phyloP scores from a whole-genome alignment of 192 early-diverging fungal genomes.

The Anaeromyces robustus region DNA sequence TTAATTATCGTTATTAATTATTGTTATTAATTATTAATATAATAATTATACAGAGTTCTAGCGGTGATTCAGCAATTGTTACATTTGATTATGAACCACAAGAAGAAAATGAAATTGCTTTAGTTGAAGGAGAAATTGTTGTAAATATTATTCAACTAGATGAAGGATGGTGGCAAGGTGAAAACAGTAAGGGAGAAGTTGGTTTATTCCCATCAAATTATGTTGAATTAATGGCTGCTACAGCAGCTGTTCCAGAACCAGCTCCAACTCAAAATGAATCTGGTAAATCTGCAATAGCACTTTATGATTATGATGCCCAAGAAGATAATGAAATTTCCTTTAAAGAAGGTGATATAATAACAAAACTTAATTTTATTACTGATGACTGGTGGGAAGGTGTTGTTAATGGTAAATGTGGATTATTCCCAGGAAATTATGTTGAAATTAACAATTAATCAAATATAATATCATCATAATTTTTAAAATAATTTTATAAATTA shows the following conservation, averaged over 20 bases:
- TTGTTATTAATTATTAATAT: too few relatives aligned
- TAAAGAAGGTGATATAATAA: slow-evolving; percentile 52
- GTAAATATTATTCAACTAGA: not conserved
- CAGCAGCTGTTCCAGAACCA: not conserved
- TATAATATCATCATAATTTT: too few relatives aligned
- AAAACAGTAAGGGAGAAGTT: not conserved
- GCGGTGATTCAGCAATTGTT: not conserved
- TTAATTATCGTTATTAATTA: too few relatives aligned
- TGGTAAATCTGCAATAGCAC: not conserved
- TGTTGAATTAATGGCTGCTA: not conserved
- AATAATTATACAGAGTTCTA: not conserved
- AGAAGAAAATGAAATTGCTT: slow-evolving; percentile 1
- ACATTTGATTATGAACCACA: not conserved
- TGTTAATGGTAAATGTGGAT: slow-evolving; percentile 11
- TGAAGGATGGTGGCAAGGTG: slow-evolving; percentile 3
- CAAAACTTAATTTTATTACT: slow-evolving; percentile 59
- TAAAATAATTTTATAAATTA: too few relatives aligned
- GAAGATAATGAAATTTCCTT: slow-evolving; percentile 84
- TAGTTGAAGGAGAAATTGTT: not conserved
- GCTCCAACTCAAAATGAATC: not conserved
- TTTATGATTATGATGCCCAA: slow-evolving; percentile 70
- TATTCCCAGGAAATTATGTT: slow-evolving; percentile 6
- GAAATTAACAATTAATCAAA: not conserved
- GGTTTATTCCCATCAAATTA: slow-evolving; percentile 1
- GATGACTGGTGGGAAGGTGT: slow-evolving; percentile 90